Base-by-base conservation (phyloP, 371 early-diverging fungal genomes). In the Mortierella sp. region DNA sequence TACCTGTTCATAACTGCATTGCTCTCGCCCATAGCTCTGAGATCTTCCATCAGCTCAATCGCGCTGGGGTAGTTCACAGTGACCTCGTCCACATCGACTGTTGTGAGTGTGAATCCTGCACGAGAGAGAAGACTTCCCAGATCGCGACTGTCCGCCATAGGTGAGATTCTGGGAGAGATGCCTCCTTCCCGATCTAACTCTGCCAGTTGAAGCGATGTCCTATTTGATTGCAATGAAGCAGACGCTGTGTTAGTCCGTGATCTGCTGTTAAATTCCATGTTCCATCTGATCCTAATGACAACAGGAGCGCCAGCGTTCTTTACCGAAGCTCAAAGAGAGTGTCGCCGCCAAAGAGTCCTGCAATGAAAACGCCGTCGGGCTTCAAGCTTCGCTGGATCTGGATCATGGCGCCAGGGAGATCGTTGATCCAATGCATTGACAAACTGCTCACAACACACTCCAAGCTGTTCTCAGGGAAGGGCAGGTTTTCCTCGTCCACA, bases 361-460 rank as follows among this genome's bases (percentile, higher is more conserved):
- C 98, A 63, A 99, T 91, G 88, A 99, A 97, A 48, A 96, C 94
- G 34, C 98, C 97, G 87, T 99, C 98, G 0, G 98, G 98, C 75
- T 95, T 96, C 74, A 99, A 88, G 0, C 94, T 91, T 48, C 92
- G 91, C 45, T 93, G 94, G 34, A 96, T 92, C 87, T 97, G 97
- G 28, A 96, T 96, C 84, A 98, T 88, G 58, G 96, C 90, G 0
- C 95, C 98, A 34, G 97, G 97, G 60, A 99, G 91, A 88, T 99
- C 98, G 79, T 99, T 99, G 68, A 98, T 94, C 99, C 99, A 99
- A 86, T 99, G 98, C 90, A 98, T 87, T 0, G 96, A 93, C 78
- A 98, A 74, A 74, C 94, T 95, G 86, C 96, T 96, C 50, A 99
- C 90, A 16, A 97, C 94, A 5, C 96, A 96, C 52, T 98, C 98